A percentile compares a stretch with the other conserved stretches of the same genome.
Conservation (phyloP, 176 grass and related monocot species). For the Alopecurus myosuroides region DNA sequence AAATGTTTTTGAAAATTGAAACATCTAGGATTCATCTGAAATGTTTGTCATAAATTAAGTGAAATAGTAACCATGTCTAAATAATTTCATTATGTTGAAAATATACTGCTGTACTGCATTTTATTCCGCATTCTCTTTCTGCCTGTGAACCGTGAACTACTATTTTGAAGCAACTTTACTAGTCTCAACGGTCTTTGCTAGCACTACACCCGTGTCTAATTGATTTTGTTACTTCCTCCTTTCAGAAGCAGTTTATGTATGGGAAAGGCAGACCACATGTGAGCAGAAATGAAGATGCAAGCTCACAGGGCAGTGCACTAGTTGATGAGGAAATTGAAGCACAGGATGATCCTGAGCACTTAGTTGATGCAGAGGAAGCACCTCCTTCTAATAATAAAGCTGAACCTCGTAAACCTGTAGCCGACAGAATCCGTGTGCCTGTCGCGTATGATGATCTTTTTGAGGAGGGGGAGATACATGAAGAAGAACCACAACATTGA, state of each 20-base stretch:
- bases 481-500: constrained; percentile 28
- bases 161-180: constrained; percentile 8
- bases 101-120: not conserved
- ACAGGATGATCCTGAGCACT: constrained; percentile 41
- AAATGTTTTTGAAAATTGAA: not conserved
- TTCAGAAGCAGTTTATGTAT: constrained; percentile 83
- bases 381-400: constrained; percentile 23
- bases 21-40: not conserved
- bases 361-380: constrained; percentile 25
- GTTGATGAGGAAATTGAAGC: constrained; percentile 41
- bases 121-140: not conserved
- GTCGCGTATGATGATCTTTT: constrained; percentile 87
- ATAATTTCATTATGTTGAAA: not conserved
- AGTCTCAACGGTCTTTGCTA: not conserved
- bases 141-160: not conserved
- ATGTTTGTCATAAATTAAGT: constrained; percentile 5
- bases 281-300: constrained; percentile 57
- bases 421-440: constrained; percentile 70
- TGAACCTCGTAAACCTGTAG: constrained; percentile 43
- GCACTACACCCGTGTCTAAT: constrained; percentile 7
- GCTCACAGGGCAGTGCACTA: constrained; percentile 45
- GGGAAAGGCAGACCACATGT: constrained; percentile 31
- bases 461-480: constrained; percentile 88
- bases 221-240: constrained; percentile 22
- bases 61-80: not conserved